Evolutionary conservation across 345 rosid species (phyloP).

Genomic region (Eucalyptus grandis): DNA sequence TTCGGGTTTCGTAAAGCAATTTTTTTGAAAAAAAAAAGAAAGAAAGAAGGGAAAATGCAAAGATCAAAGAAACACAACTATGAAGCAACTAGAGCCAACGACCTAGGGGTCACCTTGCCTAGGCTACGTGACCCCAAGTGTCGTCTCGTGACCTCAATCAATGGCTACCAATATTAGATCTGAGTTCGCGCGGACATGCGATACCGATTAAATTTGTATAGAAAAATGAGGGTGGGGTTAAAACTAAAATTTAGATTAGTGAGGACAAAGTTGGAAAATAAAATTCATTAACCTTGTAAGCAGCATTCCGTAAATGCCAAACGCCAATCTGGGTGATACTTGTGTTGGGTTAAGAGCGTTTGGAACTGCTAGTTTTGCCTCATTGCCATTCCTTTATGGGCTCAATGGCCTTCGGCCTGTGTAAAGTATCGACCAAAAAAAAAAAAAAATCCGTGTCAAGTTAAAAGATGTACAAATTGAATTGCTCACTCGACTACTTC

Average conservation of each 20-base stretch:
- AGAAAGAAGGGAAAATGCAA: accelerated
- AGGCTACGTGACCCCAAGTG: neutral
- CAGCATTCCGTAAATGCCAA: neutral
- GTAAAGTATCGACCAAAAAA: no score
- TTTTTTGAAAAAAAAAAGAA: no score
- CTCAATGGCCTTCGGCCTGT: no score
- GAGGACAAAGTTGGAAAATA: neutral
- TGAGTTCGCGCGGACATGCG: accelerated
- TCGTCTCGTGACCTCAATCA: neutral
- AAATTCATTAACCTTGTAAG: neutral
- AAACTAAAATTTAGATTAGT: neutral
- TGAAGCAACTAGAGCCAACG: neutral
- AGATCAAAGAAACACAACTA: neutral
- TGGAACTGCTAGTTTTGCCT: no score
- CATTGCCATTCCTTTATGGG: no score
- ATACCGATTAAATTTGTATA: accelerated
- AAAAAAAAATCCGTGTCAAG: neutral
- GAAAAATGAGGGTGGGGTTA: neutral
- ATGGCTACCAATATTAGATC: neutral
- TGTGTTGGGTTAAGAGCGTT: no score
- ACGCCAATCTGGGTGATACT: no score
- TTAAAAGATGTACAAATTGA: neutral
- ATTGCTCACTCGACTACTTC: neutral
- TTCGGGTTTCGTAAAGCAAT: neutral
- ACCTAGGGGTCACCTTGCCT: neutral